Percentiles rank a stretch among this genome's conserved stretches.
phyloP scores from a whole-genome alignment of 805 yeast genomes.

The Starmerella apicola region DNA sequence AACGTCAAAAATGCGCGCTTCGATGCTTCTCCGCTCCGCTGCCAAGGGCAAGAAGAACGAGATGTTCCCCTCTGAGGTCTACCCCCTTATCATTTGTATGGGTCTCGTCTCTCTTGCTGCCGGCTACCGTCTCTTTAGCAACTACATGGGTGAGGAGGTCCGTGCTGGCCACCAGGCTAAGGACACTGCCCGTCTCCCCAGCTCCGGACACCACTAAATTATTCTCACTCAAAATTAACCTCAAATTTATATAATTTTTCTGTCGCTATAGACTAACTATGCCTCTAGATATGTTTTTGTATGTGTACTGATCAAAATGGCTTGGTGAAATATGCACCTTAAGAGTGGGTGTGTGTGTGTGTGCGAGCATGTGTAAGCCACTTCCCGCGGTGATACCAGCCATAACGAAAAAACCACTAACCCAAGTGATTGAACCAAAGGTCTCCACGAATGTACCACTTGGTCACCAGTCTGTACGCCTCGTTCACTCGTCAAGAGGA shows the following conservation, averaged over 20 bases:
- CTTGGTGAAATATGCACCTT: too few species aligned
- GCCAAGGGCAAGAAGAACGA: constrained; percentile 9
- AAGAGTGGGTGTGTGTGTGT: too few species aligned
- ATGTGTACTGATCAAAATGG: too few species aligned
- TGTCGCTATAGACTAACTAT: too few species aligned
- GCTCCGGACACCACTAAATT: constrained; percentile 13
- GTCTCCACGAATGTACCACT: constrained; percentile 47
- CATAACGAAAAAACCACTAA: too few species aligned
- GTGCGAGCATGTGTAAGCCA: too few species aligned
- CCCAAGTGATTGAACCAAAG: too few species aligned
- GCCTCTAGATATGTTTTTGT: too few species aligned
- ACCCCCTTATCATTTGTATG: constrained; percentile 19
- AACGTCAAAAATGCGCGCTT: constrained; percentile 18
- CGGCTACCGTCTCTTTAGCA: constrained; percentile 17
- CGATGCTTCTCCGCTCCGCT: constrained; percentile 20
- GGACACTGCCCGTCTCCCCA: constrained; percentile 20
- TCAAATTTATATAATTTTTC: too few species aligned
- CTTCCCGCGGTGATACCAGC: too few species aligned
- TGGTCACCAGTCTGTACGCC: constrained; percentile 48
- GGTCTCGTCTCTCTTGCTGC: constrained; percentile 17
- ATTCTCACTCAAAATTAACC: too few species aligned
- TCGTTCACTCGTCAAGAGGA: constrained; percentile 50
- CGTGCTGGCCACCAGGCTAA: constrained; percentile 22
- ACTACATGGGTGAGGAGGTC: constrained; percentile 18
- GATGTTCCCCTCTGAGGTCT: constrained; percentile 20